These are phyloP conservation scores for Schizosaccharomyces cryophilus DNA, from an alignment of 805 yeast species.

Conservation along the genomic window DNA sequence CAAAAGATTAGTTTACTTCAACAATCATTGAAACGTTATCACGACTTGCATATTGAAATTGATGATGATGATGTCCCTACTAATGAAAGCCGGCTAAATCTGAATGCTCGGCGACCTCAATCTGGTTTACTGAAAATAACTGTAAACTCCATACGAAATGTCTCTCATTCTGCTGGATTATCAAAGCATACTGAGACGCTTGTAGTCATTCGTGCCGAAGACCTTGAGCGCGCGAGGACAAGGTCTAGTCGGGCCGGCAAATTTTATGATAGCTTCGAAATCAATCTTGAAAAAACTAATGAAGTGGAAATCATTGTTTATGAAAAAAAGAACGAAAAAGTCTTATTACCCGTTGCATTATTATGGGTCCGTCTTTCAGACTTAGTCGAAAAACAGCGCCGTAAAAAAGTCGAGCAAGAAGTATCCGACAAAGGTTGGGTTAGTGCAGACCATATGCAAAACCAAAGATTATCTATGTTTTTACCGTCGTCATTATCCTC, in stretches of 20 bases:
- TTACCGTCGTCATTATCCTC: neutral
- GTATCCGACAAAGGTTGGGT: slow-evolving; percentile 66
- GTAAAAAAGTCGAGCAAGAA: slow-evolving; percentile 58
- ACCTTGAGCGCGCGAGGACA: slow-evolving; percentile 56
- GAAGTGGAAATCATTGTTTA: slow-evolving; percentile 75
- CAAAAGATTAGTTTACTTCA: slow-evolving; percentile 65
- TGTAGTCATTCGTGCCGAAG: slow-evolving; percentile 65
- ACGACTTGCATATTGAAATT: slow-evolving; percentile 57
- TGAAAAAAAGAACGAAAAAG: slow-evolving; percentile 36
- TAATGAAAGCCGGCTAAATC: slow-evolving; percentile 39
- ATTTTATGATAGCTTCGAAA: slow-evolving; percentile 61
- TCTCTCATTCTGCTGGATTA: slow-evolving; percentile 61
- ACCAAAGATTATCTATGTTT: neutral
- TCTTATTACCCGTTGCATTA: slow-evolving; percentile 62
- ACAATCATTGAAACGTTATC: slow-evolving; percentile 65
- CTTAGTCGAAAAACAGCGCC: slow-evolving; percentile 81
- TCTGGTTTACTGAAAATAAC: slow-evolving; percentile 56
- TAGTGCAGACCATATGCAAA: slow-evolving; percentile 26
- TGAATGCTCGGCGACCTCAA: slow-evolving; percentile 53
- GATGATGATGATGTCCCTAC: slow-evolving; percentile 37
- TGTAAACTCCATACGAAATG: slow-evolving; percentile 60
- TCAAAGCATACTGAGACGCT: slow-evolving; percentile 57
- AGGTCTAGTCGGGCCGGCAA: slow-evolving; percentile 50
- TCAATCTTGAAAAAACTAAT: slow-evolving; percentile 71
- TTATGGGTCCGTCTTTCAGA: slow-evolving; percentile 81